phyloP scores from a whole-genome alignment of 345 rosid genomes.

The Kernera saxatilis region DNA sequence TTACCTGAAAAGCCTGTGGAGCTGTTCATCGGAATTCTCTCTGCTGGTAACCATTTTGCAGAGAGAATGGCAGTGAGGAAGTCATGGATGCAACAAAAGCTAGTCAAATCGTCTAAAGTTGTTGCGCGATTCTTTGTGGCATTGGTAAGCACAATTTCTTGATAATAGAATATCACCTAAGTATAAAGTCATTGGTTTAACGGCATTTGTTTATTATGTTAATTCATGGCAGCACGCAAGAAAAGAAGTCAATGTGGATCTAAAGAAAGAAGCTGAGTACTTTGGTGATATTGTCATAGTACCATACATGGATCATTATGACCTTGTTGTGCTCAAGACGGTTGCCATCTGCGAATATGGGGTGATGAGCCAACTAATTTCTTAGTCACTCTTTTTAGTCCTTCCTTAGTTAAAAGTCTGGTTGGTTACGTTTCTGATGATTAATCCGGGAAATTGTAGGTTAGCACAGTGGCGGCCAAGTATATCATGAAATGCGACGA shows the following conservation, averaged over 20 bases:
- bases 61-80: constrained; percentile 99
- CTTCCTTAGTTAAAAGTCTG: no score
- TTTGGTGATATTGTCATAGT: constrained; percentile 91
- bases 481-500: constrained; percentile 93
- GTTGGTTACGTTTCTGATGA: neutral
- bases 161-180: neutral
- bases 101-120: constrained; percentile 68
- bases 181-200: neutral
- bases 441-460: constrained; percentile 10
- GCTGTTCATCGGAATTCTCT: constrained; percentile 82
- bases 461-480: constrained; percentile 37
- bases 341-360: constrained; percentile 98
- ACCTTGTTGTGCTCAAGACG: constrained; percentile 90
- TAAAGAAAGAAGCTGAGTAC: constrained; percentile 88
- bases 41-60: constrained; percentile 93
- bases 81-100: constrained; percentile 92
- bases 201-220: neutral
- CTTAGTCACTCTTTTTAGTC: neutral
- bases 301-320: constrained; percentile 97
- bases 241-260: constrained; percentile 78
- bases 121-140: constrained; percentile 95
- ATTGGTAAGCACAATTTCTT: constrained; percentile 45
- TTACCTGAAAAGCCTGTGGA: constrained; percentile 57
- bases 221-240: constrained; percentile 56
- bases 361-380: constrained; percentile 34